Percentiles rank a stretch among this genome's conserved stretches.
Evolutionary conservation across 176 grass and related monocot species (phyloP).

Genomic region (Carex pumila): DNA sequence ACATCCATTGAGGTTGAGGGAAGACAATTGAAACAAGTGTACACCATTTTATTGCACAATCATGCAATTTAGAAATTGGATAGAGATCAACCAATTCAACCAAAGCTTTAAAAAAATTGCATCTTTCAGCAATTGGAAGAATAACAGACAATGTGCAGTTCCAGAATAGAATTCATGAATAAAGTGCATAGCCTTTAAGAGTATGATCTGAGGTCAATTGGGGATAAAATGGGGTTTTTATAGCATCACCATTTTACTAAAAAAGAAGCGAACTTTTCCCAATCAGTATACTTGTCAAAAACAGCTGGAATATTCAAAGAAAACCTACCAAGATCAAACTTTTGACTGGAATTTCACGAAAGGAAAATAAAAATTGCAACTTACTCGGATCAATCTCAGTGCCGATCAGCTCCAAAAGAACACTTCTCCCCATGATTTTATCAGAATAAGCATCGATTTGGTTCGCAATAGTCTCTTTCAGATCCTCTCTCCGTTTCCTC

Average conservation of each 20-base stretch:
- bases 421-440: conserved; percentile 32
- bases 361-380: not conserved
- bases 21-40: not conserved
- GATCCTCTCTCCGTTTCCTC: conserved; percentile 51
- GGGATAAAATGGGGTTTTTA: not conserved
- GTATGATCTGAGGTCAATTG: too few relatives aligned
- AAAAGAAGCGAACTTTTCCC: not conserved
- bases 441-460: conserved; percentile 69
- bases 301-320: conserved; percentile 42
- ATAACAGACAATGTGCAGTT: not conserved
- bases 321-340: not conserved
- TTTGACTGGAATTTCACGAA: not conserved
- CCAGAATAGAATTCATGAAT: too few relatives aligned
- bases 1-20: not conserved
- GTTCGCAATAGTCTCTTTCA: conserved; percentile 35
- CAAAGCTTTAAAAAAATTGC: not conserved
- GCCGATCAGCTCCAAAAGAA: conserved; percentile 75
- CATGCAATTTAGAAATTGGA: not conserved
- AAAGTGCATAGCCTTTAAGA: too few relatives aligned
- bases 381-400: conserved; percentile 71
- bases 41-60: not conserved
- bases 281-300: not conserved
- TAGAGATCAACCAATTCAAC: too few relatives aligned
- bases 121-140: not conserved
- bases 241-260: not conserved